Conservation (phyloP, 208 protist genomes). For the Trypanosoma cruzi region DNA sequence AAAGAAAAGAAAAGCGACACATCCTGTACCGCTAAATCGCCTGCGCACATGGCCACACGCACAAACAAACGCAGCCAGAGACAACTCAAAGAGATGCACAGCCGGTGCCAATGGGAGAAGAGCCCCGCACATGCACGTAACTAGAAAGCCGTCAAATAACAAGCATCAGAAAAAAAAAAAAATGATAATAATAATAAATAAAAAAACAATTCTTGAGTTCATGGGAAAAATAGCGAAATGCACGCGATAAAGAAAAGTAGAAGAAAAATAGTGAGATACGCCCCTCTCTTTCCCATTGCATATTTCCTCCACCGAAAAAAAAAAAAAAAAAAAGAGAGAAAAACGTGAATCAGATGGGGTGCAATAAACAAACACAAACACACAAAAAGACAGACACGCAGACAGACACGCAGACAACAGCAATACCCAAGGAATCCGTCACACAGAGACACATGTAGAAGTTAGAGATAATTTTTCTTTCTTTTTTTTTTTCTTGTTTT, state of each 20-base stretch:
- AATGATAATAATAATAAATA: neutral
- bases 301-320: neutral
- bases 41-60: neutral
- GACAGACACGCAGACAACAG: neutral
- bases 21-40: neutral
- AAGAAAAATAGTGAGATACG: neutral
- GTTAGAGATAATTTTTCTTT: slow-evolving; percentile 1
- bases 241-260: neutral
- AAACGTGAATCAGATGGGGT: neutral
- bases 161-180: neutral
- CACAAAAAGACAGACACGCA: neutral
- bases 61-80: neutral
- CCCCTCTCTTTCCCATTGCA: neutral
- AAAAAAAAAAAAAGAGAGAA: neutral
- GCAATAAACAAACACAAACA: neutral
- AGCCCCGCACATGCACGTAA: neutral
- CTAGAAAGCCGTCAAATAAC: neutral
- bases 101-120: neutral
- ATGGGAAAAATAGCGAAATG: slow-evolving; percentile 1
- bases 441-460: slow-evolving; percentile 4
- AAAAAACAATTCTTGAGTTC: neutral
- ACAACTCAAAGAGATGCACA: neutral
- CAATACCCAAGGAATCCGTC: neutral
- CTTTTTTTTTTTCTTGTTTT: no score
- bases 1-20: slow-evolving; percentile 21